These are phyloP conservation scores for Hymenoscyphus fructigenus DNA, from an alignment of 2,329 filamentous ascomycete genomes.

Conservation along the genomic window DNA sequence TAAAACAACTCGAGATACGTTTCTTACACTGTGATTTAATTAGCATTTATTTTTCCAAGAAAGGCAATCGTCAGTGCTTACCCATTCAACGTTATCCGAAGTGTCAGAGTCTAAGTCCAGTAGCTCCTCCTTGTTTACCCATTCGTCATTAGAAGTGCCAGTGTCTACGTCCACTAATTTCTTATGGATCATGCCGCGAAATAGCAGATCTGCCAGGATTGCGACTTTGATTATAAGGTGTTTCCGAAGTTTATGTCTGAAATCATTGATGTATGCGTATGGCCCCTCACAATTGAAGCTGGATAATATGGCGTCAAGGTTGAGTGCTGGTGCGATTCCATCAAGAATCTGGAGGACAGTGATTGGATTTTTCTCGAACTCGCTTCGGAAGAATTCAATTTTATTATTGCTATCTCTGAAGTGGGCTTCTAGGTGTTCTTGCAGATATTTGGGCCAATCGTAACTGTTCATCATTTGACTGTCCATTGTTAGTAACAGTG, in stretches of 20 bases:
- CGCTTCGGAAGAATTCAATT: neutral
- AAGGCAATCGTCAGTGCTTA: neutral
- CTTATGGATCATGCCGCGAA: neutral
- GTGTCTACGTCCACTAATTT: neutral
- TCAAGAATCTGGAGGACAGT: neutral
- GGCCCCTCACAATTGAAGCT: neutral
- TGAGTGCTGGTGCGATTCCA: neutral
- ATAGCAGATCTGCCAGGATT: neutral
- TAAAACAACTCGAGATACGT: neutral
- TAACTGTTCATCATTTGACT: neutral
- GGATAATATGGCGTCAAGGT: neutral
- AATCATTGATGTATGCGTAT: neutral
- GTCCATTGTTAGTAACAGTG: neutral
- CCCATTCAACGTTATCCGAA: neutral
- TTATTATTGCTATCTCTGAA: neutral
- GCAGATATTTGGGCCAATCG: neutral
- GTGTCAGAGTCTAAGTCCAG: neutral
- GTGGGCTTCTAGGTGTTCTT: neutral
- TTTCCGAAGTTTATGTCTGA: neutral
- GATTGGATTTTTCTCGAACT: neutral
- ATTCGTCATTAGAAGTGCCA: neutral
- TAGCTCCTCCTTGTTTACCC: too few relatives aligned
- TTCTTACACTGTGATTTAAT: neutral
- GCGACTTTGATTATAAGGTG: neutral
- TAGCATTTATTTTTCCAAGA: neutral